Conservation (phyloP, 495 filamentous ascomycete species). For the Tetracladium marchalianum region DNA sequence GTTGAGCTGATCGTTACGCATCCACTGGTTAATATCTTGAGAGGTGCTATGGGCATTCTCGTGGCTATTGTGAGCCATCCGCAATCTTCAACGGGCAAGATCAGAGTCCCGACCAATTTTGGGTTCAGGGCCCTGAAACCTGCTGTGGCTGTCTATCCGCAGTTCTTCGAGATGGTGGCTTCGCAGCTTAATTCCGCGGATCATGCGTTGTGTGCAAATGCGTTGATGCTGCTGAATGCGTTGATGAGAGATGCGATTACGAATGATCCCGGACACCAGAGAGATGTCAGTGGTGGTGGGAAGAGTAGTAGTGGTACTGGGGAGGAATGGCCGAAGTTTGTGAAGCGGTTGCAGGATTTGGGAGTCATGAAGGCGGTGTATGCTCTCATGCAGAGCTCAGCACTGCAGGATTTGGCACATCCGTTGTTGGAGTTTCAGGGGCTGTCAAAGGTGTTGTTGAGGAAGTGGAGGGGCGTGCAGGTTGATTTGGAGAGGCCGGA, state of each 20-base stretch:
- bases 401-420: slow-evolving; percentile 86
- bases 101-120: slow-evolving; percentile 23
- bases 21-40: slow-evolving; percentile 92
- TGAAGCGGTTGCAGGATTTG: slow-evolving; percentile 84
- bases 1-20: slow-evolving; percentile 93
- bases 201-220: slow-evolving; percentile 92
- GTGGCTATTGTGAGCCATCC: slow-evolving; percentile 87
- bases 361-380: slow-evolving; percentile 90
- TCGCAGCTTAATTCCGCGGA: slow-evolving; percentile 83
- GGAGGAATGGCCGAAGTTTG: slow-evolving; percentile 90
- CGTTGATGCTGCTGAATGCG: slow-evolving; percentile 87
- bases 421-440: slow-evolving; percentile 92
- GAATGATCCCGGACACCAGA: slow-evolving; percentile 30
- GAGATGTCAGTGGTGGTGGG: slow-evolving; percentile 32
- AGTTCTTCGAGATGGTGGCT: slow-evolving; percentile 92
- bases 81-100: slow-evolving; percentile 34
- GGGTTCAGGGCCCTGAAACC: slow-evolving; percentile 89
- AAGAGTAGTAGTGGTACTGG: slow-evolving; percentile 30
- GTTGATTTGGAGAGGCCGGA: slow-evolving; percentile 82
- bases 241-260: slow-evolving; percentile 88
- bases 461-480: slow-evolving; percentile 81
- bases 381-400: slow-evolving; percentile 83
- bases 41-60: slow-evolving; percentile 92
- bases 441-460: slow-evolving; percentile 78
- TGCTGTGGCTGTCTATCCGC: slow-evolving; percentile 79